Evolutionary conservation across 306 rosid genomes (phyloP).

Genomic region (Canavalia gladiata): DNA sequence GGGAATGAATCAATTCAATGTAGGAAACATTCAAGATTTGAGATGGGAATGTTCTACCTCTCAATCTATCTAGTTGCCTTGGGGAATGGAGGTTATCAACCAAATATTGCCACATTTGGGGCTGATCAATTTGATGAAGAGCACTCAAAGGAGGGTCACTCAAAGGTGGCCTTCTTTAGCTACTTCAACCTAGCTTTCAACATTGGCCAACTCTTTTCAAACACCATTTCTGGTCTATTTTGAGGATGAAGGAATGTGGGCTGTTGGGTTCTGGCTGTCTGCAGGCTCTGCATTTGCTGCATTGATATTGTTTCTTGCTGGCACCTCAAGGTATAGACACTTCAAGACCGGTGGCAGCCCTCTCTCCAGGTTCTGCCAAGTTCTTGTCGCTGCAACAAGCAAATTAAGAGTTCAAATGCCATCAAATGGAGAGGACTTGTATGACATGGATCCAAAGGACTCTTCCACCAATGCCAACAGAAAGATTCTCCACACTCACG

Average conservation of each 20-base stretch:
- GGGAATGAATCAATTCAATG: constrained; percentile 74
- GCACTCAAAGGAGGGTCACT: constrained; percentile 70
- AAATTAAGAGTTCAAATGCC: constrained; percentile 71
- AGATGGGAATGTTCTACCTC: constrained; percentile 82
- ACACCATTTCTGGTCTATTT: constrained; percentile 84
- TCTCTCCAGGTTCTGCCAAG: constrained; percentile 86
- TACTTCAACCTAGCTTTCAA: constrained; percentile 97
- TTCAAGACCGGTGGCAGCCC: constrained; percentile 95
- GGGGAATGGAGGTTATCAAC: constrained; percentile 98
- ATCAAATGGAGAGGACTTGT: constrained; percentile 65
- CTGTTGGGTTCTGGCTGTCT: constrained; percentile 90
- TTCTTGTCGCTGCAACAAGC: constrained; percentile 77
- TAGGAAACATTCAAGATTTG: constrained; percentile 67
- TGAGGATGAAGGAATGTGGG: constrained; percentile 95
- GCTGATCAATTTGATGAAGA: constrained; percentile 98
- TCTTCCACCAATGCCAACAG: constrained; percentile 60
- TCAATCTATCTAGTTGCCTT: constrained; percentile 91
- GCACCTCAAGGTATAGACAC: constrained; percentile 88
- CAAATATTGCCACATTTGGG: constrained; percentile 91
- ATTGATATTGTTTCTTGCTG: constrained; percentile 82
- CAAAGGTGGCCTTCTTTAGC: constrained; percentile 94
- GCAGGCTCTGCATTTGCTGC: constrained; percentile 85
- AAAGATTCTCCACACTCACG: constrained; percentile 89
- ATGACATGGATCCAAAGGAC: constrained; percentile 54
- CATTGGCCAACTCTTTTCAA: constrained; percentile 93